Conservation (phyloP, 768 basidiomycete species). For the Rhizopogon sp. region DNA sequence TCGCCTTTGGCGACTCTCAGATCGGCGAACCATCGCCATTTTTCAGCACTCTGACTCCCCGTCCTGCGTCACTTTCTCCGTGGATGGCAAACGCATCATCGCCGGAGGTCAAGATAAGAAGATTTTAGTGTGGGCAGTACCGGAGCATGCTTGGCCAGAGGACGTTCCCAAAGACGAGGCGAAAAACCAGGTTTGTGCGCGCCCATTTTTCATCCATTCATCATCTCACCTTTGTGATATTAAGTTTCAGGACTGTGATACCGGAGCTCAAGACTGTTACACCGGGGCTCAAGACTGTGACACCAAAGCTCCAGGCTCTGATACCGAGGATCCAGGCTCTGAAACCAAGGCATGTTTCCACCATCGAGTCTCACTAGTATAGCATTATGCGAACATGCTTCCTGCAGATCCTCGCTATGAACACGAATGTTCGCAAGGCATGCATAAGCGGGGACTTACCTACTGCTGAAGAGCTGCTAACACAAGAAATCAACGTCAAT, state of each 20-base stretch:
- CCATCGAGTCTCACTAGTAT: background rate
- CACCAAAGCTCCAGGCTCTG: background rate
- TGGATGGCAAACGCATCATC: background rate
- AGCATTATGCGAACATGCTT: background rate
- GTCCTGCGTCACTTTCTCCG: background rate
- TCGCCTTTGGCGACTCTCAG: slow-evolving; percentile 13
- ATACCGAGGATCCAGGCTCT: background rate
- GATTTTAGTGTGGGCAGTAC: background rate
- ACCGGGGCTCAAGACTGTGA: too few relatives aligned
- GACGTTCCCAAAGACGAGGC: background rate
- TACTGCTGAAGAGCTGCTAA: background rate
- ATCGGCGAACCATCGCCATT: background rate
- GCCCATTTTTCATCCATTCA: background rate
- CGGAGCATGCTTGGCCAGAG: background rate
- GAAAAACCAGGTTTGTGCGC: background rate
- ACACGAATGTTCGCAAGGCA: background rate
- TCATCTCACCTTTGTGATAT: background rate
- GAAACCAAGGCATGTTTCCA: background rate
- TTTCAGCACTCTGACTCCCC: background rate
- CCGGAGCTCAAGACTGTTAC: too few relatives aligned
- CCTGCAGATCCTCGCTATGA: background rate
- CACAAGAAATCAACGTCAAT: background rate
- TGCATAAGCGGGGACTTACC: background rate
- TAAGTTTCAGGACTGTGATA: too few relatives aligned
- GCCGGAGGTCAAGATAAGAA: background rate